Evolutionary conservation across 140 eudicot genomes (phyloP), one percentile per base, ranked within the genome.

Genomic region (Bidens hawaiensis): DNA sequence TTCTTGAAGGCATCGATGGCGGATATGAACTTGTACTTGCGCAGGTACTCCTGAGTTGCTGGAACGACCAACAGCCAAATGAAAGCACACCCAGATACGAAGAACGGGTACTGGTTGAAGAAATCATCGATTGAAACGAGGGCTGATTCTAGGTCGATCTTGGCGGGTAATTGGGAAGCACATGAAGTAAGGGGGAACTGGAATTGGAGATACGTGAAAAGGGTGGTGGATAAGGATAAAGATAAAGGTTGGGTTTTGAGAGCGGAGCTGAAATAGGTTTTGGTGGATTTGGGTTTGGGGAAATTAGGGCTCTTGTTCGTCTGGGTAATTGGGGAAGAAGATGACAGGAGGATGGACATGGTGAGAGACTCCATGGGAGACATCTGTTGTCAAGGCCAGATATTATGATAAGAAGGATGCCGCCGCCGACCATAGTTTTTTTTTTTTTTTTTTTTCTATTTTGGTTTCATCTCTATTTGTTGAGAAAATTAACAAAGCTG

Each of bases 61-160:
- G 98, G 98, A 54, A 91, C 74, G 11, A 75, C 95, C 64, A 80
- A 73, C 53, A 91, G 70, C 96, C 96, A 91, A 45, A 91, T 75
- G 81, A 87, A 87, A 19, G 72, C 63, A 54, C 84, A 91, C 18
- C 86, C 83, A 14, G 86, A 81, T 58, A 87, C 94, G 70, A 91
- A 87, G 50, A 79, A 91, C 3, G 96, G 98, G 81, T 91, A 69
- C 56, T 64, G 68, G 65, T 76, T 87, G 75, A 75, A 70, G 34
- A 87, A 90, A 52, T 84, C 82, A 76, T 91, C 96, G 22, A 91
- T 80, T n/a, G 95, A 73, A 5, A 84, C 85, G 75, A 91, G 6
- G 34, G 84, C 65, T 18, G 77, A 58, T 63, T 91, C 98, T 30
- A 91, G 52, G 75, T 82, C 83, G 55, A 91, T 91, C 61, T 62